These are phyloP conservation scores for Aspergillus texensis DNA, from an alignment of 2,329 filamentous ascomycete genomes.

Conservation along the genomic window DNA sequence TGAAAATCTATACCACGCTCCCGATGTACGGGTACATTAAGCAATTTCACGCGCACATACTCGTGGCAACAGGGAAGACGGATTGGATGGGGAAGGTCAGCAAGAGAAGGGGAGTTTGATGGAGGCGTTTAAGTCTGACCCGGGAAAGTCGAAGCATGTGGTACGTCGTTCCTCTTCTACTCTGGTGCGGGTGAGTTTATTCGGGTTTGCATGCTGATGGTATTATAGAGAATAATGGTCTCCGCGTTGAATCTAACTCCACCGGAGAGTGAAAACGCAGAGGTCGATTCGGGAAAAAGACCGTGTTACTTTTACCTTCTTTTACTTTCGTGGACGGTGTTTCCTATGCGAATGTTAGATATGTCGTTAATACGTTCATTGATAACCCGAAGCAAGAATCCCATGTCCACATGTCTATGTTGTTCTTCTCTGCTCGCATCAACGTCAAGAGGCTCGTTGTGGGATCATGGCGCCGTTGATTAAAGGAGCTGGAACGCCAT, in stretches of 20 bases:
- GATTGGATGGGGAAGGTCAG: constrained; percentile 40
- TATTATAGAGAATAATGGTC: constrained; percentile 31
- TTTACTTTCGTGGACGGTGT: constrained; percentile 80
- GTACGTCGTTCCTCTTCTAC: too few relatives aligned
- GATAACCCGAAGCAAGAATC: constrained; percentile 60
- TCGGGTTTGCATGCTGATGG: not conserved
- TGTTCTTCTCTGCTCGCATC: constrained; percentile 86
- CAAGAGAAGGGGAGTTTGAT: constrained; percentile 54
- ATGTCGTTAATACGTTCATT: constrained; percentile 69
- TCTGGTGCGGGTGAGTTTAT: too few relatives aligned
- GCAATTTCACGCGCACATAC: constrained; percentile 36
- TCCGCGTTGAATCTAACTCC: constrained; percentile 38
- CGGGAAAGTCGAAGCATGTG: constrained; percentile 60
- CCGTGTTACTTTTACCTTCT: constrained; percentile 76
- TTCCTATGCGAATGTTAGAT: constrained; percentile 64
- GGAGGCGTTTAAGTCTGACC: constrained; percentile 48
- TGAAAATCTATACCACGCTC: constrained; percentile 34
- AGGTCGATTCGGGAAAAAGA: constrained; percentile 54
- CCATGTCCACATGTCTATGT: constrained; percentile 77
- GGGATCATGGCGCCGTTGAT: constrained; percentile 85
- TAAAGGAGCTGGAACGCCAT: constrained; percentile 79
- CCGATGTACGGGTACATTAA: constrained; percentile 41
- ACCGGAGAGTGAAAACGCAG: constrained; percentile 12
- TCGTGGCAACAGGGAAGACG: constrained; percentile 41
- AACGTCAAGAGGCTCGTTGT: constrained; percentile 85